phyloP scores from a whole-genome alignment of 2,329 filamentous ascomycete species.

The Neoarthrinium moseri region DNA sequence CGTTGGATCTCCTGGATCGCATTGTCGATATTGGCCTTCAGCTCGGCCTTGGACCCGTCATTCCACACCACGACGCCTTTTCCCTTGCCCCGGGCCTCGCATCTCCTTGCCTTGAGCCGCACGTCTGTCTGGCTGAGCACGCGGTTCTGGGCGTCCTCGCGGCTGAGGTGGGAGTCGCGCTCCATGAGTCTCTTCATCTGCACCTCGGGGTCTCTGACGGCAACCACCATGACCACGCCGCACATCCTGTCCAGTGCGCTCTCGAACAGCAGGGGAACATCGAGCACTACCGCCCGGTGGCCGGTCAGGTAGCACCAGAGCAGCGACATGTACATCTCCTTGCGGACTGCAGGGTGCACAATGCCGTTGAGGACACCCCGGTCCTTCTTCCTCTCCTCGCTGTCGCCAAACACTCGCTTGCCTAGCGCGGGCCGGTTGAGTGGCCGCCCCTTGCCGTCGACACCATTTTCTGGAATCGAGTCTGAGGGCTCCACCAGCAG shows the following conservation, averaged over 20 bases:
- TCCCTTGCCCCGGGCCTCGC: constrained; percentile 61
- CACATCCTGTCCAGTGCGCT: constrained; percentile 82
- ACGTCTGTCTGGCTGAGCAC: constrained; percentile 87
- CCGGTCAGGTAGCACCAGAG: constrained; percentile 72
- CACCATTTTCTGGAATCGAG: constrained; percentile 52
- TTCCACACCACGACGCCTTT: constrained; percentile 88
- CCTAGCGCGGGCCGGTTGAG: constrained; percentile 87
- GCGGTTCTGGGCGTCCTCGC: constrained; percentile 84
- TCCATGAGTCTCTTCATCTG: constrained; percentile 79
- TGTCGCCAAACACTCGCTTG: constrained; percentile 79
- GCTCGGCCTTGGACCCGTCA: constrained; percentile 69
- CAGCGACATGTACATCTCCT: constrained; percentile 76
- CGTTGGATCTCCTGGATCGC: constrained; percentile 63
- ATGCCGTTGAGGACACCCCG: constrained; percentile 81
- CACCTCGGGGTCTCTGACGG: constrained; percentile 72
- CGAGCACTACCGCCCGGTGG: constrained; percentile 85
- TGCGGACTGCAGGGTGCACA: constrained; percentile 86
- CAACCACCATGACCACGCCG: constrained; percentile 83
- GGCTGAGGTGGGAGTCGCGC: constrained; percentile 73
- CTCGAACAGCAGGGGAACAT: constrained; percentile 92
- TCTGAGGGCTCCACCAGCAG: constrained; percentile 65
- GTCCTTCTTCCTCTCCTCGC: constrained; percentile 67
- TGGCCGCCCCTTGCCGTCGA: constrained; percentile 63
- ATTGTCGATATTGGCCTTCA: constrained; percentile 64
- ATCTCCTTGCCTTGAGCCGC: constrained; percentile 75